These are phyloP conservation scores for Calonectria pteridis DNA, from an alignment of 2,329 filamentous ascomycete species.

Conservation along the genomic window DNA sequence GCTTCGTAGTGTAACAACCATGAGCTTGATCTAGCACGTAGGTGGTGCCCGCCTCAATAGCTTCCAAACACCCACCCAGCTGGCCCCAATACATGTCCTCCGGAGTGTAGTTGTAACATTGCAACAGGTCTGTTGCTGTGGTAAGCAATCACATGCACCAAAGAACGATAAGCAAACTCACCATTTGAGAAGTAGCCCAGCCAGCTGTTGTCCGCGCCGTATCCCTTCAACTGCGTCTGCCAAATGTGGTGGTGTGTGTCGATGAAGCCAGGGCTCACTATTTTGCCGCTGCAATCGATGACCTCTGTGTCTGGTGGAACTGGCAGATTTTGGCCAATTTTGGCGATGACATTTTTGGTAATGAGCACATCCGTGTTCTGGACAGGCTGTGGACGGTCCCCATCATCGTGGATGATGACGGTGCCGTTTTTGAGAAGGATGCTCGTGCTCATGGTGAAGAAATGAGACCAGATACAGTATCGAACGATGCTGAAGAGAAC, in stretches of 20 bases:
- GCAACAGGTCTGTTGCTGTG: background rate
- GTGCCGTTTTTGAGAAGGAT: background rate
- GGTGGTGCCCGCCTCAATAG: background rate
- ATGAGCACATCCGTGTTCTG: background rate
- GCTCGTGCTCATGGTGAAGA: background rate
- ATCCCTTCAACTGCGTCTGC: constrained; percentile 1
- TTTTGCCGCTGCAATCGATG: background rate
- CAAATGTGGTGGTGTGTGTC: background rate
- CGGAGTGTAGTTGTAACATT: background rate
- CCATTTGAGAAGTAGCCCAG: background rate
- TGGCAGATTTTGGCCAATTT: background rate
- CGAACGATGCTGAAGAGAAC: background rate
- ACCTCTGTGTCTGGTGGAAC: background rate
- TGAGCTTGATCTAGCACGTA: background rate
- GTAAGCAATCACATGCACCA: background rate
- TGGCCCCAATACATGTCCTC: constrained; percentile 1
- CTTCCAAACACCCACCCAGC: background rate
- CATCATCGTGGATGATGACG: background rate
- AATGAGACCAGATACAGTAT: too few species aligned
- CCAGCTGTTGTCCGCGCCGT: background rate
- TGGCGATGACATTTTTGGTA: background rate
- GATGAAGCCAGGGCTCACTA: background rate
- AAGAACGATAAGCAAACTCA: background rate
- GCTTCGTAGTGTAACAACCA: background rate
- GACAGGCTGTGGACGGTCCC: background rate